A percentile compares a stretch with the other conserved stretches of the same genome.
Conservation (phyloP, 2,329 filamentous ascomycete species). For the Thielaviopsis populi region DNA sequence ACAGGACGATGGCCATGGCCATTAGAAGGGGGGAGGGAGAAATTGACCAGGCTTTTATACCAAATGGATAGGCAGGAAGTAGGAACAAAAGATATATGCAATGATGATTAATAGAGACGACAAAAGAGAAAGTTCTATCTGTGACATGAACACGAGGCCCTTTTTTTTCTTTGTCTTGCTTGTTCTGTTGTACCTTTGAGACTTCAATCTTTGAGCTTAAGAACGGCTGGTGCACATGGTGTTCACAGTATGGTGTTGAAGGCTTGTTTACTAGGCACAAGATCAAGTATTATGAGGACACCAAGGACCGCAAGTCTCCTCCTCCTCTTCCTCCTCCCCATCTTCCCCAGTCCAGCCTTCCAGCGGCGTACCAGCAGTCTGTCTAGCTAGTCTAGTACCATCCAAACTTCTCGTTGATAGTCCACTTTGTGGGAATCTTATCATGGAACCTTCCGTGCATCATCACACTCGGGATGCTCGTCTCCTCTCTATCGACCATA, state of each 20-base stretch:
- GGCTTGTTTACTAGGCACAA: not conserved
- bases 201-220: not conserved
- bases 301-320: not conserved
- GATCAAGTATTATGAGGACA: not conserved
- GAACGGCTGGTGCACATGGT: not conserved
- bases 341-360: not conserved
- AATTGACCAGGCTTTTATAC: not conserved
- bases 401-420: constrained; percentile 61
- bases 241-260: not conserved
- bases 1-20: constrained; percentile 72
- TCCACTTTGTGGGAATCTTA: constrained; percentile 43
- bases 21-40: constrained; percentile 35
- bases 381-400: constrained; percentile 44
- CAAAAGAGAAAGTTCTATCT: not conserved
- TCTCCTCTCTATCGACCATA: constrained; percentile 41
- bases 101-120: constrained; percentile 13
- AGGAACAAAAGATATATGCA: constrained; percentile 13
- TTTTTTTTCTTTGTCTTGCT: constrained; percentile 4
- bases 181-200: constrained; percentile 9
- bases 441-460: constrained; percentile 37
- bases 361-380: not conserved
- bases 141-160: not conserved
- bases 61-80: not conserved
- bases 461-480: constrained; percentile 56
- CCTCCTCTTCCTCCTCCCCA: not conserved